Conservation (phyloP, 352 stramenopile genomes). For the Aphanomyces invadans region DNA sequence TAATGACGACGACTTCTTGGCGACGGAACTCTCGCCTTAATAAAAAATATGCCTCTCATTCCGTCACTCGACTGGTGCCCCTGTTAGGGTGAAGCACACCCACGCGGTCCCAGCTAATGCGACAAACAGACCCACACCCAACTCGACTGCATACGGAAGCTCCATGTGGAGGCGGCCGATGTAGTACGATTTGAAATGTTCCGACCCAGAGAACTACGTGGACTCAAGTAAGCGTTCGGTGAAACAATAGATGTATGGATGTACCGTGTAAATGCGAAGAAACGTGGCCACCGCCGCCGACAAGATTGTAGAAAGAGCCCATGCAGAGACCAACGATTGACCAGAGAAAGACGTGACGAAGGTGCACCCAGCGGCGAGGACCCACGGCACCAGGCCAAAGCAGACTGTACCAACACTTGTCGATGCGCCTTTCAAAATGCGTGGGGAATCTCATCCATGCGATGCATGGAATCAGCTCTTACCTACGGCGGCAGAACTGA, state of each 20-base stretch:
- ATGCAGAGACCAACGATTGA: background rate
- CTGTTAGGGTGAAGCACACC: too few relatives aligned
- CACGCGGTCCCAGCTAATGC: background rate
- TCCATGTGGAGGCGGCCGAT: slow-evolving; percentile 14
- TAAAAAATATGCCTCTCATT: too few relatives aligned
- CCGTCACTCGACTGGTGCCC: too few relatives aligned
- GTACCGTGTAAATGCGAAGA: slow-evolving; percentile 21
- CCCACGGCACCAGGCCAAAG: slow-evolving; percentile 4
- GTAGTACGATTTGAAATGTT: slow-evolving; percentile 23
- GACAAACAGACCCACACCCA: slow-evolving; percentile 4
- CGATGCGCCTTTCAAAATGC: background rate
- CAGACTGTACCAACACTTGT: background rate
- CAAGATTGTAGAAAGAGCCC: background rate
- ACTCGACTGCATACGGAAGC: slow-evolving; percentile 19
- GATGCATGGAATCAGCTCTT: background rate
- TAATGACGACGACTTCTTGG: background rate
- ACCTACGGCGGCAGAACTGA: background rate
- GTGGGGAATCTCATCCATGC: background rate
- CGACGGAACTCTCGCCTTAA: background rate
- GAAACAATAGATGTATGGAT: background rate
- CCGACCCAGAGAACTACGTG: slow-evolving; percentile 18
- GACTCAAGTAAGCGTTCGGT: background rate
- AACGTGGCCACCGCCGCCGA: background rate
- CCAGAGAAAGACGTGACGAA: background rate
- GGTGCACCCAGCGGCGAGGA: background rate